A percentile compares a stretch with the other conserved stretches of the same genome.
Conservation (phyloP, 2,329 filamentous ascomycete species). For the Claviceps monticola region DNA sequence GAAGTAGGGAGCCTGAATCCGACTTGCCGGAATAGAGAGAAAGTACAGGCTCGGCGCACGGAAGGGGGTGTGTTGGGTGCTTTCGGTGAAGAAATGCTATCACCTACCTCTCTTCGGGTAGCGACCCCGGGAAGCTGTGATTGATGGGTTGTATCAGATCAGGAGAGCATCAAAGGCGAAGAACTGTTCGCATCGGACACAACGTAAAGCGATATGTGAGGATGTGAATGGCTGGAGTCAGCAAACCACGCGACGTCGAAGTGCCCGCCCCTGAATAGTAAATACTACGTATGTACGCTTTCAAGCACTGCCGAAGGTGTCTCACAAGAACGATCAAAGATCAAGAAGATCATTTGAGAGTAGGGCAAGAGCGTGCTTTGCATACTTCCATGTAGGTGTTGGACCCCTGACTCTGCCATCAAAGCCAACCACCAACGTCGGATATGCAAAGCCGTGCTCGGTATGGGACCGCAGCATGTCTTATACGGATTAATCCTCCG, state of each 20-base stretch:
- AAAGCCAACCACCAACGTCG: background rate
- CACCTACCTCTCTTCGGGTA: constrained; percentile 4
- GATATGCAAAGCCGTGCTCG: background rate
- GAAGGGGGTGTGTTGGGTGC: background rate
- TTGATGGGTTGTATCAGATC: background rate
- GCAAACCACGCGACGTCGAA: constrained; percentile 4
- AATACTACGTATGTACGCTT: background rate
- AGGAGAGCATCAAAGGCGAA: background rate
- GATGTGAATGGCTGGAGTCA: constrained; percentile 5
- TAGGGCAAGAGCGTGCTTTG: background rate
- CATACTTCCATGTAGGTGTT: background rate
- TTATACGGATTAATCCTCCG: background rate
- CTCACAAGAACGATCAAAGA: constrained; percentile 1
- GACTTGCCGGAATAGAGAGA: background rate
- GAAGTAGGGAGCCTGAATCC: background rate
- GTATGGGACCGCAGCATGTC: constrained; percentile 2
- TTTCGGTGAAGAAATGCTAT: constrained; percentile 1
- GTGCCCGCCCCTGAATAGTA: background rate
- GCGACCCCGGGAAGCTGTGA: constrained; percentile 2
- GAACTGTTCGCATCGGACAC: constrained; percentile 2
- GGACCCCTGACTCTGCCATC: constrained; percentile 1
- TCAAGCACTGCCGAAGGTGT: constrained; percentile 2
- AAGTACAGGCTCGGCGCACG: background rate
- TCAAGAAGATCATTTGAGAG: background rate
- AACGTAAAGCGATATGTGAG: constrained; percentile 2